phyloP scores from a whole-genome alignment of 2,329 filamentous ascomycete genomes.

The Graphilbum sp. region DNA sequence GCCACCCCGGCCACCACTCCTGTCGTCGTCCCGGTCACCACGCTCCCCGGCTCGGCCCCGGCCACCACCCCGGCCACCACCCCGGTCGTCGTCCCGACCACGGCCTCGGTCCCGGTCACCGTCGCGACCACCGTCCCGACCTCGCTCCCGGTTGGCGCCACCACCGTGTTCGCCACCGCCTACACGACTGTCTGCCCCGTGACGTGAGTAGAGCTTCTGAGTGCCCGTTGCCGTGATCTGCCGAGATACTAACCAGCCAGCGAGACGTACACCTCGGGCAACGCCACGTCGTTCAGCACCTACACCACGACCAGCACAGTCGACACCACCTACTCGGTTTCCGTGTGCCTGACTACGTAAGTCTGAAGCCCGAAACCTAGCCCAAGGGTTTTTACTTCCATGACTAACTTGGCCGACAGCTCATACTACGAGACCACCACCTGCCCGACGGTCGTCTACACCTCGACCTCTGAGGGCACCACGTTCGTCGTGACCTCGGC shows the following conservation, averaged over 20 bases:
- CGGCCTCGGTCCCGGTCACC: constrained; percentile 13
- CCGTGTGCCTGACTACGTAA: constrained; percentile 8
- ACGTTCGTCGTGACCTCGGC: constrained; percentile 26
- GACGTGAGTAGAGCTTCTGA: too few species aligned
- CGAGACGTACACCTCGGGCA: not conserved
- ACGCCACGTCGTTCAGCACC: constrained; percentile 18
- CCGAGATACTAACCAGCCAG: too few species aligned
- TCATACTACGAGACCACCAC: constrained; percentile 10
- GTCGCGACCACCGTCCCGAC: not conserved
- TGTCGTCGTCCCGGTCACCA: constrained; percentile 16
- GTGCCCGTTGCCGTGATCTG: too few species aligned
- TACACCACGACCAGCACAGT: constrained; percentile 27
- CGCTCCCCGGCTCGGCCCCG: not conserved
- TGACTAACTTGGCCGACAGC: constrained; percentile 6
- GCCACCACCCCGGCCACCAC: not conserved
- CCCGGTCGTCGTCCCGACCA: not conserved
- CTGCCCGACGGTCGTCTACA: constrained; percentile 18
- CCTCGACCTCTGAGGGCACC: constrained; percentile 24
- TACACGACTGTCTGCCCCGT: constrained; percentile 6
- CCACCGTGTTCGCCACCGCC: constrained; percentile 14
- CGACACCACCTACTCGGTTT: constrained; percentile 16
- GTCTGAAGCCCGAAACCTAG: too few species aligned
- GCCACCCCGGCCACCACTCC: too few species aligned
- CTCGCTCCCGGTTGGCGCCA: constrained; percentile 16
- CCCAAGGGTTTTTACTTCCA: too few species aligned